Evolutionary conservation across 441 rosid species (phyloP).

Genomic region (Theobroma grandiflorum): DNA sequence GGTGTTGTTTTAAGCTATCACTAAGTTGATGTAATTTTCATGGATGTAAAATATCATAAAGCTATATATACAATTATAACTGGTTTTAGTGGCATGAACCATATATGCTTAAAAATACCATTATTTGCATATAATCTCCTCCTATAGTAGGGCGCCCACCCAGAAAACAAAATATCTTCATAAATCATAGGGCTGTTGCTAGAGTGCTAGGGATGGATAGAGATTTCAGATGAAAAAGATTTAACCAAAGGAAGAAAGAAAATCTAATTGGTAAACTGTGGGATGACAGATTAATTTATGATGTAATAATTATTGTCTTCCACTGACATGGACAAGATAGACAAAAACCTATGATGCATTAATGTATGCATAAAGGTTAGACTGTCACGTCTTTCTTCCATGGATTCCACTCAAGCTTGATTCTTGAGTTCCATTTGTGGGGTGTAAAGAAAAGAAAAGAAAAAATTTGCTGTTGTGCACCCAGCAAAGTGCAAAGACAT

Average conservation of each 20-base stretch:
- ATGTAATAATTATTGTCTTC: slow-evolving; percentile 32
- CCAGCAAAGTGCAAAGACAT: background rate
- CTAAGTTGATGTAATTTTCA: background rate
- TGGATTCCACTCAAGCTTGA: slow-evolving; percentile 23
- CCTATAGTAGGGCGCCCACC: background rate
- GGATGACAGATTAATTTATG: background rate
- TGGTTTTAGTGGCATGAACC: background rate
- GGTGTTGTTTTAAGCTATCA: background rate
- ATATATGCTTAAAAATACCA: background rate
- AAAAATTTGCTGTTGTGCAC: background rate
- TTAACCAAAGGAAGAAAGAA: background rate
- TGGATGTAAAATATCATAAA: background rate
- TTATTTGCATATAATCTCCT: background rate
- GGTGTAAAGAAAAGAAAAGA: background rate
- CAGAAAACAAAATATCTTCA: background rate
- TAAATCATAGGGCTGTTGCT: background rate
- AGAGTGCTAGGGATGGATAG: background rate
- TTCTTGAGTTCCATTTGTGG: slow-evolving; percentile 12
- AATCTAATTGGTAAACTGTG: background rate
- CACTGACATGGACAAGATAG: slow-evolving; percentile 23
- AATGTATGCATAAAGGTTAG: slow-evolving; percentile 19
- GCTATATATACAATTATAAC: background rate
- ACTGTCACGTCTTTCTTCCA: slow-evolving; percentile 27
- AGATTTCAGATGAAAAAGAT: background rate
- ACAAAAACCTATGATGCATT: background rate